These are phyloP conservation scores for Penicillium sp. DNA, from an alignment of 2,329 filamentous ascomycete genomes.

Conservation along the genomic window DNA sequence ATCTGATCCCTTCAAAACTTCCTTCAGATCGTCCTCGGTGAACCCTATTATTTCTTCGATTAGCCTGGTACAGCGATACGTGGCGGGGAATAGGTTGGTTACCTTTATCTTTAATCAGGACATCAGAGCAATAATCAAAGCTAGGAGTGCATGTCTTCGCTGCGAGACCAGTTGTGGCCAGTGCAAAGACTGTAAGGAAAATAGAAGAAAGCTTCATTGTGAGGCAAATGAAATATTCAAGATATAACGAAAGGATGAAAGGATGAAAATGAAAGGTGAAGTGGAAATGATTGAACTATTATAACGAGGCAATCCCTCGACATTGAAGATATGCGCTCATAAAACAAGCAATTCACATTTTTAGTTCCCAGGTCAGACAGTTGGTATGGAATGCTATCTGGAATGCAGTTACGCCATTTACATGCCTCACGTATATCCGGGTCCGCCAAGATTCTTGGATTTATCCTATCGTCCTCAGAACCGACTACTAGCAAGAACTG, in stretches of 20 bases:
- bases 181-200: conserved; percentile 18
- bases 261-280: background rate
- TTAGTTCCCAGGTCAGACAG: background rate
- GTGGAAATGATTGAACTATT: background rate
- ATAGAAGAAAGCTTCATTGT: conserved; percentile 29
- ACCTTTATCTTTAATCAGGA: conserved; percentile 32
- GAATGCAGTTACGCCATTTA: conserved; percentile 16
- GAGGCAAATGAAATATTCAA: background rate
- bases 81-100: background rate
- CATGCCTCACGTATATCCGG: background rate
- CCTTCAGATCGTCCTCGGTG: conserved; percentile 28
- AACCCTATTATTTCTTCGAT: conserved; percentile 23
- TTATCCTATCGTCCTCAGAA: background rate
- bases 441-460: background rate
- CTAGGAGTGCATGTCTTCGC: conserved; percentile 35
- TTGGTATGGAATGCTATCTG: conserved; percentile 6
- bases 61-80: background rate
- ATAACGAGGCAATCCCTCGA: background rate
- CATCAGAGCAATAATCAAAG: conserved; percentile 36
- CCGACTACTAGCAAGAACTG: background rate
- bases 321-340: background rate
- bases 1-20: conserved; percentile 28
- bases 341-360: conserved; percentile 10
- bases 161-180: conserved; percentile 23
- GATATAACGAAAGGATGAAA: background rate